Conservation (phyloP, 2,329 filamentous ascomycete species). For the Sphaceloma murrayae region DNA sequence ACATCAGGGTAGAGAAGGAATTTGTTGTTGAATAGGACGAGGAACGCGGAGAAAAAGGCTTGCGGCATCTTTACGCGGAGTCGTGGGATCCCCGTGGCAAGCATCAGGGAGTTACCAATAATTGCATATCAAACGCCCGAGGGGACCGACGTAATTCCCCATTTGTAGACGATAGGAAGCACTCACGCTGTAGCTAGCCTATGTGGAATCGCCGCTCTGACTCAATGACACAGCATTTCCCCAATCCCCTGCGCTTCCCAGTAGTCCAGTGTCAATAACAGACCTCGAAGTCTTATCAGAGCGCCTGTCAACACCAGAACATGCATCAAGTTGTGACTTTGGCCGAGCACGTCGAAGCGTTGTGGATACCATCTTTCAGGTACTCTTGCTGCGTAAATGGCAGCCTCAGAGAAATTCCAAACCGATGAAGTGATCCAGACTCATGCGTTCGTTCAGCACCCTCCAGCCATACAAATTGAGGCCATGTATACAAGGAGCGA, state of each 20-base stretch:
- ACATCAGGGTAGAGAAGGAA: conserved; percentile 5
- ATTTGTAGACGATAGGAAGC: too few relatives aligned
- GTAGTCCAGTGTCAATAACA: neutral
- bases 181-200: neutral
- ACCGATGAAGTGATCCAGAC: conserved; percentile 33
- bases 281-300: conserved; percentile 3
- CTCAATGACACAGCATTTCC: neutral
- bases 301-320: conserved; percentile 38
- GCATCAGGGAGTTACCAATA: too few relatives aligned
- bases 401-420: conserved; percentile 35
- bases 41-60: neutral
- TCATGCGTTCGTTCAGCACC: conserved; percentile 31
- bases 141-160: too few relatives aligned
- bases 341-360: conserved; percentile 39
- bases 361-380: conserved; percentile 38
- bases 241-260: conserved; percentile 3
- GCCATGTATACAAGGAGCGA: conserved; percentile 36
- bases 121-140: too few relatives aligned
- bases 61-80: neutral
- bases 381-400: conserved; percentile 33
- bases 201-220: neutral
- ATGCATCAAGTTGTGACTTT: conserved; percentile 44
- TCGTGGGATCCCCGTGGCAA: neutral
- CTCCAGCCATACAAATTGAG: conserved; percentile 26
- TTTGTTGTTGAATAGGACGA: conserved; percentile 4